Evolutionary conservation across 106 monocot species (phyloP).

Genomic region (Acorus gramineus): DNA sequence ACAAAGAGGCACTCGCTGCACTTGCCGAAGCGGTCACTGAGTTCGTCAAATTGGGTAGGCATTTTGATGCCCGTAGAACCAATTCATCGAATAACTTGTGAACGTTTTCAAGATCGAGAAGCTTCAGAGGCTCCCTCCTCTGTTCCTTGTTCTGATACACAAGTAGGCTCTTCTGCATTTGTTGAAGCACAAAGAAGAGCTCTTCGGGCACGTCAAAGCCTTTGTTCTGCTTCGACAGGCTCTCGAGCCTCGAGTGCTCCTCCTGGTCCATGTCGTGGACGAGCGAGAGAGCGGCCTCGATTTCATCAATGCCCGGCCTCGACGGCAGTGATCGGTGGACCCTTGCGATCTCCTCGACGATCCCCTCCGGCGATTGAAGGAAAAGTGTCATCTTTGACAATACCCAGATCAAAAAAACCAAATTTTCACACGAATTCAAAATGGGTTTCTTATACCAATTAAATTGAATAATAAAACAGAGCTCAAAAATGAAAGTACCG

Average conservation of each 20-base stretch:
- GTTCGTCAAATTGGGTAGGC: slow-evolving; percentile 10
- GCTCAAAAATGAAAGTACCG: too few species aligned
- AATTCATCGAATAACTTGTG: slow-evolving; percentile 31
- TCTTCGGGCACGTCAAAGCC: slow-evolving; percentile 38
- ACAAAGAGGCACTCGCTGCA: not conserved
- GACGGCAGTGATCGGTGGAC: slow-evolving; percentile 52
- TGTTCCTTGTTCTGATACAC: slow-evolving; percentile 29
- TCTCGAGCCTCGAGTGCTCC: slow-evolving; percentile 22
- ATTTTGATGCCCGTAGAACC: slow-evolving; percentile 29
- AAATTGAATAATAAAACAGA: too few species aligned
- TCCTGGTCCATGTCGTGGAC: slow-evolving; percentile 38
- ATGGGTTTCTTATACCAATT: too few species aligned
- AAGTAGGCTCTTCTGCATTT: slow-evolving; percentile 43
- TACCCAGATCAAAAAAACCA: not conserved
- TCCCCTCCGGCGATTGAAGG: slow-evolving; percentile 23
- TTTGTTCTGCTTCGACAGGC: slow-evolving; percentile 19
- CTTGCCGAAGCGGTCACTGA: not conserved
- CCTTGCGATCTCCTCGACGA: slow-evolving; percentile 41
- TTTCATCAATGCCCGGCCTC: slow-evolving; percentile 40
- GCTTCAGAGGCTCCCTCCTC: slow-evolving; percentile 36
- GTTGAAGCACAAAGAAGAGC: slow-evolving; percentile 35
- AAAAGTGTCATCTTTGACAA: slow-evolving; percentile 8
- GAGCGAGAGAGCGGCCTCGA: slow-evolving; percentile 40
- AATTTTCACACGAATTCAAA: too few species aligned
- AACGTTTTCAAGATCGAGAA: slow-evolving; percentile 40